These are phyloP conservation scores for Sphaerobolus stellatus DNA, from an alignment of 1,284 basidiomycete species.

Conservation along the genomic window DNA sequence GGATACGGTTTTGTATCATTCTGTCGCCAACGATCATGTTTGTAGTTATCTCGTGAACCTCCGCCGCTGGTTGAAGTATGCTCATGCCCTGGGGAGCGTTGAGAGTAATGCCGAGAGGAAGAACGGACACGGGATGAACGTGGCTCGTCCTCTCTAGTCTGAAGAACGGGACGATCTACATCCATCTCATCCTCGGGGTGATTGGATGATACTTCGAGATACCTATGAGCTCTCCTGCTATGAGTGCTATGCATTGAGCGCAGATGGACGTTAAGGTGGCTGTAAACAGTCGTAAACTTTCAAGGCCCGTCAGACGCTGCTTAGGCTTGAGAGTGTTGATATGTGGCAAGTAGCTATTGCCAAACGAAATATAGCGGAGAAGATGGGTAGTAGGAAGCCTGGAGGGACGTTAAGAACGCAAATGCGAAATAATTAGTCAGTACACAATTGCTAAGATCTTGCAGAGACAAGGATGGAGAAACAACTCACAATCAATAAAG, in stretches of 20 bases:
- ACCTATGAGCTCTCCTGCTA: neutral
- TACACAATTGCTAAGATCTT: no score
- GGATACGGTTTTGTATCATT: constrained; percentile 35
- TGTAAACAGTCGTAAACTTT: constrained; percentile 11
- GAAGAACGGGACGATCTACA: constrained; percentile 37
- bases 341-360: neutral
- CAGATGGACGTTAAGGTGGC: neutral
- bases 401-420: constrained; percentile 3
- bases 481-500: constrained; percentile 7
- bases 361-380: neutral
- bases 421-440: no score
- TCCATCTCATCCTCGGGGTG: constrained; percentile 47
- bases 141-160: constrained; percentile 50
- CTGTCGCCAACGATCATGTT: constrained; percentile 51
- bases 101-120: constrained; percentile 41
- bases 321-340: neutral
- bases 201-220: constrained; percentile 3
- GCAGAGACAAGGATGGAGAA: no score
- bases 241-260: constrained; percentile 8
- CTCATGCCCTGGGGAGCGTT: constrained; percentile 36
- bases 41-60: constrained; percentile 47
- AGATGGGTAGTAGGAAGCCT: neutral
- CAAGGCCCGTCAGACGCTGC: constrained; percentile 8
- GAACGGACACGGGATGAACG: constrained; percentile 41
- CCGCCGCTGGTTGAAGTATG: constrained; percentile 50